phyloP scores from a whole-genome alignment of 768 basidiomycete species.

The Auricularia sp. region DNA sequence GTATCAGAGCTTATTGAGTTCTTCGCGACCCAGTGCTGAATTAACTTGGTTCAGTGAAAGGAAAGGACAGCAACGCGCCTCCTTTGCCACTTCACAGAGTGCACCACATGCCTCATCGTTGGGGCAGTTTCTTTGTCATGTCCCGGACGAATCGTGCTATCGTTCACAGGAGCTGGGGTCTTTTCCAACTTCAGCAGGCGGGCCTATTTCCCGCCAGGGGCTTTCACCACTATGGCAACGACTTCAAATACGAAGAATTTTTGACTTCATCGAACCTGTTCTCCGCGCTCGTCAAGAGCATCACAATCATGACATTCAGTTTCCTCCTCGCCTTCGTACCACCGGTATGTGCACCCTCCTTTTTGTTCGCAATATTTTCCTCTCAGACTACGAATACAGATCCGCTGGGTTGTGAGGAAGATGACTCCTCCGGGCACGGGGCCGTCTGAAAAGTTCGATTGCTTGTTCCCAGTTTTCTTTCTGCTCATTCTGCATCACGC shows the following conservation, averaged over 20 bases:
- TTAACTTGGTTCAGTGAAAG: background rate
- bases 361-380: conserved; percentile 1
- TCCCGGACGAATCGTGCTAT: conserved; percentile 34
- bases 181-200: conserved; percentile 27
- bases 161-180: conserved; percentile 49
- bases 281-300: conserved; percentile 31
- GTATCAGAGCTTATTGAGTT: conserved; percentile 7
- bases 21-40: background rate
- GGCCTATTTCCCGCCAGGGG: background rate
- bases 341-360: conserved; percentile 17
- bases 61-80: conserved; percentile 15
- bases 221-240: conserved; percentile 44
- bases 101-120: conserved; percentile 28
- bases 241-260: conserved; percentile 75
- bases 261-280: conserved; percentile 11
- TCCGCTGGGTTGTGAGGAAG: conserved; percentile 49
- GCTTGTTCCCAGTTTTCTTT: background rate
- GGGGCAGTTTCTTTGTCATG: conserved; percentile 39
- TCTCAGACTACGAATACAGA: conserved; percentile 23
- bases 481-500: background rate
- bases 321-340: conserved; percentile 2
- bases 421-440: conserved; percentile 25
- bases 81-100: conserved; percentile 21
- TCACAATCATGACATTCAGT: conserved; percentile 17
- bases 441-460: background rate